Conservation (phyloP, 805 yeast genomes). For the Cyberlindnera maritima region DNA sequence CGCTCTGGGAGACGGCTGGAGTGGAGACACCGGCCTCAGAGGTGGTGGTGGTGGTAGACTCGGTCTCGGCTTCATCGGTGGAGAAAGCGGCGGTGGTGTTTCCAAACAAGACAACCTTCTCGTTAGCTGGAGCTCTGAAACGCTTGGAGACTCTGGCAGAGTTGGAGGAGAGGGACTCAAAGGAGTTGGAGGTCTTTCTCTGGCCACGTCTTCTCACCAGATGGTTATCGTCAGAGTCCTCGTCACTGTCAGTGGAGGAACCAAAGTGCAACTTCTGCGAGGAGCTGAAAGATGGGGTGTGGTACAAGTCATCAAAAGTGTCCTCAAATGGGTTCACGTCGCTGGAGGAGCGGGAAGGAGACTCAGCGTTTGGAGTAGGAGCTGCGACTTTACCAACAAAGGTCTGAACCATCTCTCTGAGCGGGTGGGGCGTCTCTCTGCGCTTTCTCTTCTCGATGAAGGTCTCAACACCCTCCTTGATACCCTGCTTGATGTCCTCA, state of each 20-base stretch:
- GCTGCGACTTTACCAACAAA: not conserved
- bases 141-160: not conserved
- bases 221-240: not conserved
- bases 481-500: conserved; percentile 8
- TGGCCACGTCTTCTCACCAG: conserved; percentile 1
- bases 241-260: not conserved
- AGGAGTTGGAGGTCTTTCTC: not conserved
- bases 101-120: not conserved
- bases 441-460: conserved; percentile 3
- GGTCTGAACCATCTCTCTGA: not conserved
- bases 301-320: conserved; percentile 9
- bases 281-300: not conserved
- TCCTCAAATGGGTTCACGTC: not conserved
- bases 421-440: not conserved
- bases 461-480: conserved; percentile 6
- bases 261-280: conserved; percentile 1
- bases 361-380: not conserved
- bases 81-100: not conserved
- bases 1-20: not conserved
- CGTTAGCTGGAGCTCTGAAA: not conserved
- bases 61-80: not conserved
- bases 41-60: not conserved
- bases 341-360: not conserved
- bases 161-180: not conserved
- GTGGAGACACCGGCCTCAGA: conserved; percentile 1